These are phyloP conservation scores for Colletotrichum endophyticum DNA, from an alignment of 2,329 filamentous ascomycete genomes.

Conservation along the genomic window DNA sequence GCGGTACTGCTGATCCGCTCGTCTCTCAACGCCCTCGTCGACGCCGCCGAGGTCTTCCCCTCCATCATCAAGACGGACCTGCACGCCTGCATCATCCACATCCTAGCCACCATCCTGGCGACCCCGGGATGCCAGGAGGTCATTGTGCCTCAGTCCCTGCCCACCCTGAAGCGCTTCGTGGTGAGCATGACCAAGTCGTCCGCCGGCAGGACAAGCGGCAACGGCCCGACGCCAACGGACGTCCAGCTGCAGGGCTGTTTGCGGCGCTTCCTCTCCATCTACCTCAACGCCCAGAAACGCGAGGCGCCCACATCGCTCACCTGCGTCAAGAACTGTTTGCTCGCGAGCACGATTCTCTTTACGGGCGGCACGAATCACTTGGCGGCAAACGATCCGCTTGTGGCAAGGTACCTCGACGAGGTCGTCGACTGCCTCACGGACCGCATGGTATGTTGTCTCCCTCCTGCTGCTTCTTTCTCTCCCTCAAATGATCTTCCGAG, in stretches of 20 bases:
- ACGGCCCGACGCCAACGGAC: slow-evolving; percentile 55
- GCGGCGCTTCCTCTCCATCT: slow-evolving; percentile 81
- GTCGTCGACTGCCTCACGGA: slow-evolving; percentile 83
- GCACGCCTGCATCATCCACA: slow-evolving; percentile 95
- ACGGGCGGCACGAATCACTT: slow-evolving; percentile 80
- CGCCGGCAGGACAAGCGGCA: slow-evolving; percentile 31
- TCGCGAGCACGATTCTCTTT: slow-evolving; percentile 88
- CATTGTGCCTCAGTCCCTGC: slow-evolving; percentile 87
- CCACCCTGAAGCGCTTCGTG: slow-evolving; percentile 91
- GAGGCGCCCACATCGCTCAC: slow-evolving; percentile 77
- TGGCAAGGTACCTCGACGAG: slow-evolving; percentile 78
- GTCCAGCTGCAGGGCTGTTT: slow-evolving; percentile 82
- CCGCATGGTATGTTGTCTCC: slow-evolving; percentile 69
- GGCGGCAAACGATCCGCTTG: slow-evolving; percentile 74
- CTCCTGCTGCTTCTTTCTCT: slow-evolving; percentile 8
- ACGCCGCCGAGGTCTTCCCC: slow-evolving; percentile 94
- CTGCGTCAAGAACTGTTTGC: slow-evolving; percentile 91
- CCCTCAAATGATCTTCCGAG: neutral
- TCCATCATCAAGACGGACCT: slow-evolving; percentile 95
- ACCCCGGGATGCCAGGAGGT: slow-evolving; percentile 86
- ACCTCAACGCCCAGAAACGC: slow-evolving; percentile 76
- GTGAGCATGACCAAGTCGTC: slow-evolving; percentile 67
- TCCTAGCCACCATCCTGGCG: slow-evolving; percentile 90
- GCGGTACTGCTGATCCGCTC: slow-evolving; percentile 80
- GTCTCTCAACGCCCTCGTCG: slow-evolving; percentile 85